phyloP scores from a whole-genome alignment of 164 flowering plant species.

The Umbellularia californica region DNA sequence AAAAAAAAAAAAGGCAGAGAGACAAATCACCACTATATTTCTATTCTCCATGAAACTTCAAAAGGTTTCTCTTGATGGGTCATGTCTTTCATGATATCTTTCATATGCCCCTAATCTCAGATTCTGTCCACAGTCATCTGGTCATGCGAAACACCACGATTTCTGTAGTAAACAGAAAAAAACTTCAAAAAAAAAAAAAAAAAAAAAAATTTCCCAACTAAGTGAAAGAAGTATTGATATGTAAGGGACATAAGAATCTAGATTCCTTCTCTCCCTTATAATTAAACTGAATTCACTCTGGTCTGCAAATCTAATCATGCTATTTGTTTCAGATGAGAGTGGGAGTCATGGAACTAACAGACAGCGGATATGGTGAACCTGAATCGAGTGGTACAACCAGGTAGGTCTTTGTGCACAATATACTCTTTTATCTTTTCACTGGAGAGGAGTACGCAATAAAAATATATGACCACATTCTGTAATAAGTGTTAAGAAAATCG shows the following conservation, averaged over 20 bases:
- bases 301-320: conserved; percentile 4
- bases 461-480: background rate
- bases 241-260: background rate
- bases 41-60: no score
- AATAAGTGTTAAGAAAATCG: background rate
- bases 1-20: background rate
- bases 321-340: conserved; percentile 42
- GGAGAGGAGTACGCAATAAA: background rate
- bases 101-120: no score
- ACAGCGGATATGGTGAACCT: conserved; percentile 48
- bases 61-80: background rate
- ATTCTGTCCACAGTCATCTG: no score
- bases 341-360: conserved; percentile 45
- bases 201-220: background rate
- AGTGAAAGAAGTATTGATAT: background rate
- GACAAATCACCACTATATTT: no score
- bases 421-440: background rate
- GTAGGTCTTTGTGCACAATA: conserved; percentile 20
- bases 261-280: background rate
- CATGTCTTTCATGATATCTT: background rate
- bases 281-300: background rate
- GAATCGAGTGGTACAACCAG: conserved; percentile 36
- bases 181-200: background rate
- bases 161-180: background rate
- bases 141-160: background rate